These are phyloP conservation scores for Apiospora marii DNA, from an alignment of 2,329 filamentous ascomycete species.

Conservation along the genomic window DNA sequence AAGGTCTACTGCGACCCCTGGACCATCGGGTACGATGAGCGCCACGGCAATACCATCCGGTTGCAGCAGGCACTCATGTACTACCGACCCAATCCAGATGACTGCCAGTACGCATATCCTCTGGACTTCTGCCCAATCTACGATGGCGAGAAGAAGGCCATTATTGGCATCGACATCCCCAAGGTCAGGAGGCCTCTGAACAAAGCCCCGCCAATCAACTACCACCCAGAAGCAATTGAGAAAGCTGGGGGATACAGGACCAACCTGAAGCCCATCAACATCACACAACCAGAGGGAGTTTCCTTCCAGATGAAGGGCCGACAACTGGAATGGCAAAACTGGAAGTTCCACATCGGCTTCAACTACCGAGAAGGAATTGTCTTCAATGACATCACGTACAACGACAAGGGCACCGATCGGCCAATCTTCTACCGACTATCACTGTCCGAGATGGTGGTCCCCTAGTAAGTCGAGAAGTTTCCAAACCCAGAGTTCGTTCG, in stretches of 20 bases:
- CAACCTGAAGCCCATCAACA: conserved; percentile 85
- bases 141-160: conserved; percentile 79
- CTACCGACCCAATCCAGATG: conserved; percentile 84
- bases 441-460: conserved; percentile 92
- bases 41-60: conserved; percentile 79
- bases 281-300: conserved; percentile 87
- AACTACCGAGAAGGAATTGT: conserved; percentile 94
- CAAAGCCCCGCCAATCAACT: conserved; percentile 78
- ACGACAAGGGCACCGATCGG: conserved; percentile 79
- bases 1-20: conserved; percentile 97
- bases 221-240: conserved; percentile 77
- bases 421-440: conserved; percentile 90
- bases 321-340: conserved; percentile 88
- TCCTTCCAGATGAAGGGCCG: conserved; percentile 82
- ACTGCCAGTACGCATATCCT: conserved; percentile 89
- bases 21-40: conserved; percentile 95
- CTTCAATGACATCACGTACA: conserved; percentile 88
- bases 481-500: not conserved
- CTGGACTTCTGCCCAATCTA: conserved; percentile 95
- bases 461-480: conserved; percentile 60
- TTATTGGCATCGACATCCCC: conserved; percentile 86
- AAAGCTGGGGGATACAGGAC: conserved; percentile 77
- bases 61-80: conserved; percentile 96
- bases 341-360: conserved; percentile 92
- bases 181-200: conserved; percentile 78